Percentiles rank a stretch among this genome's conserved stretches.
Conservation (phyloP, 345 rosid genomes). For the Capsella bursapastoris region DNA sequence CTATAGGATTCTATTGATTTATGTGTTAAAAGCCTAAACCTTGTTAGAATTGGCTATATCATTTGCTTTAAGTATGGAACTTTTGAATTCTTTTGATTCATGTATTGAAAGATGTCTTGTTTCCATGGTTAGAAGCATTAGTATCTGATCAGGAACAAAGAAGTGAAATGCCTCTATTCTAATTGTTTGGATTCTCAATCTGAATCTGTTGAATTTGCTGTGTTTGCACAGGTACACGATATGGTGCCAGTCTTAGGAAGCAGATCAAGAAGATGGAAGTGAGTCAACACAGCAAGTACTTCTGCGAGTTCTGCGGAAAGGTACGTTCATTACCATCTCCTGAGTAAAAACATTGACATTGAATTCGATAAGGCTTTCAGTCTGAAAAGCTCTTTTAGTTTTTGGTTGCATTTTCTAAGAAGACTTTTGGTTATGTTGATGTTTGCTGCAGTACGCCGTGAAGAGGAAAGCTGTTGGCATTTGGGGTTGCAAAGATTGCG, state of each 20-base stretch:
- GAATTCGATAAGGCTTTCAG: not conserved
- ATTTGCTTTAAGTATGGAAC: not conserved
- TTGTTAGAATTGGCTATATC: not conserved
- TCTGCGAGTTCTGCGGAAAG: constrained; percentile 92
- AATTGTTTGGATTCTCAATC: not conserved
- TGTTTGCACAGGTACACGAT: constrained; percentile 63
- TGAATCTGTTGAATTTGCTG: constrained; percentile 4
- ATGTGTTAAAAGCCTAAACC: not conserved
- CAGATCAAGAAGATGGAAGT: constrained; percentile 94
- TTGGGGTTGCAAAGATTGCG: constrained; percentile 75
- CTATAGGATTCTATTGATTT: not conserved
- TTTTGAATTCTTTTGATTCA: not conserved
- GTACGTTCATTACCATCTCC: constrained; percentile 39
- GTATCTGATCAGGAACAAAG: constrained; percentile 5
- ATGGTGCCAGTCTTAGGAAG: constrained; percentile 90
- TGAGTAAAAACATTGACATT: not conserved
- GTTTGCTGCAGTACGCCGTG: constrained; percentile 51
- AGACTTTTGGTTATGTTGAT: too few species aligned
- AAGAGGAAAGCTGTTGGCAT: constrained; percentile 75
- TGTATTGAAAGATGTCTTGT: constrained; percentile 10
- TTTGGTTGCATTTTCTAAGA: too few species aligned
- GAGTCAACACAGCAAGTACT: constrained; percentile 82
- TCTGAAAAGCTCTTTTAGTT: not conserved
- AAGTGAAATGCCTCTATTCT: not conserved
- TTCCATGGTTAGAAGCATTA: not conserved